phyloP scores from a whole-genome alignment of 306 rosid genomes.

The Begonia fuchsioides region DNA sequence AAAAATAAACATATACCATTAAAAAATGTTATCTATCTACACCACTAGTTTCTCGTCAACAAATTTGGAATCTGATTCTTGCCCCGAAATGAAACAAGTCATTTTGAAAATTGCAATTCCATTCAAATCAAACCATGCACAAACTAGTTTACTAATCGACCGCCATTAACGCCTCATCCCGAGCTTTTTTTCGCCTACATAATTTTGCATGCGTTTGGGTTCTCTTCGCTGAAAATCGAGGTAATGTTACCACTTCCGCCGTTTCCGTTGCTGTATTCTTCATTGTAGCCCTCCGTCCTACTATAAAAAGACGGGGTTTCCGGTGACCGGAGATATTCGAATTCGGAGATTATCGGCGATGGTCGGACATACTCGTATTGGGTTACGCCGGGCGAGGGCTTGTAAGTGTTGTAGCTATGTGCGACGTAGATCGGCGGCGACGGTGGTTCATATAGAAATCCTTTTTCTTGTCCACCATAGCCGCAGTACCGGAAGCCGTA shows the following conservation, averaged over 20 bases:
- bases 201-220: constrained; percentile 77
- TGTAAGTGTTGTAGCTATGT: constrained; percentile 55
- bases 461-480: constrained; percentile 12
- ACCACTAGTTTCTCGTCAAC: too few relatives aligned
- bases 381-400: constrained; percentile 39
- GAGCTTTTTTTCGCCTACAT: constrained; percentile 14
- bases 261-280: constrained; percentile 21
- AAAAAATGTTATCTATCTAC: too few relatives aligned
- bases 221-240: constrained; percentile 82
- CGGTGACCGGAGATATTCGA: constrained; percentile 32
- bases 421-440: constrained; percentile 23
- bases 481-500: constrained; percentile 19
- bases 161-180: too few relatives aligned
- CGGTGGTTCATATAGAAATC: constrained; percentile 2
- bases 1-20: too few relatives aligned
- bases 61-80: too few relatives aligned
- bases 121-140: too few relatives aligned
- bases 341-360: constrained; percentile 47
- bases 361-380: constrained; percentile 51
- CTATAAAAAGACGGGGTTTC: constrained; percentile 23
- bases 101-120: too few relatives aligned
- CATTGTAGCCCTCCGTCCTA: constrained; percentile 26
- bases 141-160: too few relatives aligned
- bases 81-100: too few relatives aligned
- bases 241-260: constrained; percentile 29